phyloP scores from a whole-genome alignment of 257 asterid genomes.

The Solanum chilense region DNA sequence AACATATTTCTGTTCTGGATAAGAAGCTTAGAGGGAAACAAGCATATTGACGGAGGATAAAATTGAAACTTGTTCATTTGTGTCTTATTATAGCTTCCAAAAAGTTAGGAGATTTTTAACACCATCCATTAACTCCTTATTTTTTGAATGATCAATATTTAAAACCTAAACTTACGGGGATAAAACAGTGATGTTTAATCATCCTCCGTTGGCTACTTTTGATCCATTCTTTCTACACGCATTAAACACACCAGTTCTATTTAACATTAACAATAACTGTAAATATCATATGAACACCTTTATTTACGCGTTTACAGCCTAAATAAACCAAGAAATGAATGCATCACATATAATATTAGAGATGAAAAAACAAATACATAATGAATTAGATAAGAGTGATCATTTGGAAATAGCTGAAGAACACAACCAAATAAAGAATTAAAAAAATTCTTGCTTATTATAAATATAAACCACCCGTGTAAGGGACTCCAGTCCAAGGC shows the following conservation, averaged over 20 bases:
- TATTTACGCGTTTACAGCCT: neutral
- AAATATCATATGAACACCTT: neutral
- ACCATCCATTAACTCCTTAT: neutral
- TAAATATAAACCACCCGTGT: neutral
- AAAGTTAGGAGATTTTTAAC: neutral
- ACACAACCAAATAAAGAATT: neutral
- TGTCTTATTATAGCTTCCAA: neutral
- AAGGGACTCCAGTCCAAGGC: constrained; percentile 2
- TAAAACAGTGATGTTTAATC: neutral
- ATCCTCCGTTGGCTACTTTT: neutral
- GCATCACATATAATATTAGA: neutral
- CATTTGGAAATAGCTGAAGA: neutral
- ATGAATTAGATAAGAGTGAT: neutral
- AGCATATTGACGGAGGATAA: neutral
- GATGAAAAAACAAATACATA: neutral
- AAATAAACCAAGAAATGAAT: neutral
- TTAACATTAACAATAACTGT: neutral
- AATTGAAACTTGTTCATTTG: neutral
- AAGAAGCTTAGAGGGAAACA: constrained; percentile 1
- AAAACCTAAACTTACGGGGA: neutral
- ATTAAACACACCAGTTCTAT: neutral
- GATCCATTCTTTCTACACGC: neutral
- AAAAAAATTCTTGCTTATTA: neutral
- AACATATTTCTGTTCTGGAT: neutral
- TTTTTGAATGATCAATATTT: neutral